Conservation (phyloP, 2,329 filamentous ascomycete genomes). For the Beauveria sp. region DNA sequence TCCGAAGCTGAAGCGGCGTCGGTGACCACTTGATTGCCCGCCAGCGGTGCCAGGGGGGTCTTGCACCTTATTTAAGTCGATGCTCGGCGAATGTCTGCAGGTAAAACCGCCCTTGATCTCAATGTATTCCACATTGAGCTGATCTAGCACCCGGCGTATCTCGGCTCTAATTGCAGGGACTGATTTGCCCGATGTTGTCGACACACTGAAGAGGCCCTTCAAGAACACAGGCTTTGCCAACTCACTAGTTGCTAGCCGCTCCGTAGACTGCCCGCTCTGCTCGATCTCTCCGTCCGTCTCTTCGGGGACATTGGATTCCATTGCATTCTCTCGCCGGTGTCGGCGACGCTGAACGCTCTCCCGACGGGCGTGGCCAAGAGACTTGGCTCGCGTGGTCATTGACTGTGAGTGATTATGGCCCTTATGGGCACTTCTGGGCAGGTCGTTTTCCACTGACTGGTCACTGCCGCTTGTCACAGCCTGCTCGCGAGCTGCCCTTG, state of each 20-base stretch:
- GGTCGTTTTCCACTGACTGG: slow-evolving; percentile 55
- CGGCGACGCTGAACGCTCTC: slow-evolving; percentile 90
- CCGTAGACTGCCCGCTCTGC: slow-evolving; percentile 52
- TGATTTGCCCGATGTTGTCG: slow-evolving; percentile 89
- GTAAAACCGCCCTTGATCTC: slow-evolving; percentile 93
- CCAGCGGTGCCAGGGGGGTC: slow-evolving; percentile 56
- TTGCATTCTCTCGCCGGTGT: slow-evolving; percentile 61
- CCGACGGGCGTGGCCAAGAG: slow-evolving; percentile 77
- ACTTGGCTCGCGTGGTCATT: slow-evolving; percentile 70
- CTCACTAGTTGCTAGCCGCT: slow-evolving; percentile 60
- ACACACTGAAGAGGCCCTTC: slow-evolving; percentile 95
- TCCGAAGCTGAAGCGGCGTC: slow-evolving; percentile 77
- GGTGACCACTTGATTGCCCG: slow-evolving; percentile 50
- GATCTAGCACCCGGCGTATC: slow-evolving; percentile 80
- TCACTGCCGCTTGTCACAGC: slow-evolving; percentile 75
- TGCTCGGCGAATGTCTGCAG: slow-evolving; percentile 82
- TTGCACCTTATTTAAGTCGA: slow-evolving; percentile 69
- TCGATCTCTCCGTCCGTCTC: slow-evolving; percentile 79
- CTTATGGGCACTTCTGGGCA: slow-evolving; percentile 43
- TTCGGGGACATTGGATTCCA: slow-evolving; percentile 75
- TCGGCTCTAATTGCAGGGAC: slow-evolving; percentile 79
- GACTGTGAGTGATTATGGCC: slow-evolving; percentile 46
- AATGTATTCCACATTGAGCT: slow-evolving; percentile 81
- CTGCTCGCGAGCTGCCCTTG: slow-evolving; percentile 51
- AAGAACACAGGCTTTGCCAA: slow-evolving; percentile 90